Evolutionary conservation across 306 rosid genomes (phyloP).

Genomic region (Ziziphus jujuba): DNA sequence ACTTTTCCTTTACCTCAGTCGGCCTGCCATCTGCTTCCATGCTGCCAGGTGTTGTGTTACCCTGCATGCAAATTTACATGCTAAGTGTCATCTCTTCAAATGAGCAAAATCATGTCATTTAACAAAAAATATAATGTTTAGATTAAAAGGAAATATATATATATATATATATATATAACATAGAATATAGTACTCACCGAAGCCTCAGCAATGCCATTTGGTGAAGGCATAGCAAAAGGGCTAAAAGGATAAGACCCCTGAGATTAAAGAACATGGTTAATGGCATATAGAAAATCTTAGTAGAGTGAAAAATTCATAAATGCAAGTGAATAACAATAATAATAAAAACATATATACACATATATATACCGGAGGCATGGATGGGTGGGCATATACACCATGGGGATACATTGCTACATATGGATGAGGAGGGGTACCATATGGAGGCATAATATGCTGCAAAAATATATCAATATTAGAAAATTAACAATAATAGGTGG

Average conservation of each 20-base stretch:
- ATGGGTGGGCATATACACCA: conserved; percentile 98
- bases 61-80: conserved; percentile 53
- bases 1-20: conserved; percentile 81
- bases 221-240: conserved; percentile 91
- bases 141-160: too few relatives aligned
- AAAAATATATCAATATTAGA: conserved; percentile 17
- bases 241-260: conserved; percentile 98
- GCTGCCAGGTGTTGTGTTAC: conserved; percentile 76
- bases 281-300: conserved; percentile 24
- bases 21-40: conserved; percentile 84
- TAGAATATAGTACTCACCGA: conserved; percentile 62
- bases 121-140: conserved; percentile 9
- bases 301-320: conserved; percentile 26
- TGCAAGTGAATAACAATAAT: conserved; percentile 24
- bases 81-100: conserved; percentile 26
- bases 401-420: conserved; percentile 99
- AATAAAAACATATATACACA: neutral
- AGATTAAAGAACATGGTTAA: conserved; percentile 21
- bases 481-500: conserved; percentile 11
- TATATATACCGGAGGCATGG: conserved; percentile 86
- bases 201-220: conserved; percentile 87
- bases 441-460: conserved; percentile 99
- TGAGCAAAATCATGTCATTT: conserved; percentile 4
- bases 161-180: neutral
- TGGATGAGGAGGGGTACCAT: conserved; percentile 96